phyloP scores from a whole-genome alignment of 345 rosid species.

The Kernera saxatilis region DNA sequence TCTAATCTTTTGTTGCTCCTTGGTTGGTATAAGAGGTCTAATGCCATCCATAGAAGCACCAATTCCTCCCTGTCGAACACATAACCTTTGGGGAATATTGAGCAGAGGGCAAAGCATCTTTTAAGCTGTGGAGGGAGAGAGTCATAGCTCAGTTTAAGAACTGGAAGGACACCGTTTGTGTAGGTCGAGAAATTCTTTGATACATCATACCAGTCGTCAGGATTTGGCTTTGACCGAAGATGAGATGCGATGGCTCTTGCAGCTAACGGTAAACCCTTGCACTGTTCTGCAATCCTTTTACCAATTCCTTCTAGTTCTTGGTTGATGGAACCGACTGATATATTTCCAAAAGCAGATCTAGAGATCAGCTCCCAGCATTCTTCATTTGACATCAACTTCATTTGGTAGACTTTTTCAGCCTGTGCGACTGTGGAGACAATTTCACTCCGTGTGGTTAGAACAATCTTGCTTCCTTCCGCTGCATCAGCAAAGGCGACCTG shows the following conservation, averaged over 20 bases:
- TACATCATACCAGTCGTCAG: conserved; percentile 19
- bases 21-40: conserved; percentile 34
- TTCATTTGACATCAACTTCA: conserved; percentile 27
- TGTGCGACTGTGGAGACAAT: conserved; percentile 25
- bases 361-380: conserved; percentile 37
- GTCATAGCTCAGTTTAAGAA: conserved; percentile 28
- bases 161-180: conserved; percentile 15
- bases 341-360: conserved; percentile 24
- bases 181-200: conserved; percentile 26
- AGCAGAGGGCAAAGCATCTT: conserved; percentile 36
- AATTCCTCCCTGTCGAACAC: conserved; percentile 26
- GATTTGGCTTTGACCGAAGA: conserved; percentile 19
- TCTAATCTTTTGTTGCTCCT: conserved; percentile 23
- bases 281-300: conserved; percentile 31
- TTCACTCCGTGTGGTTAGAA: conserved; percentile 40
- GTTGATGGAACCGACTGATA: conserved; percentile 6
- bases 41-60: conserved; percentile 37
- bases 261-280: conserved; percentile 40
- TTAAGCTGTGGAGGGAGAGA: conserved; percentile 33
- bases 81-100: conserved; percentile 34
- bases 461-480: conserved; percentile 36
- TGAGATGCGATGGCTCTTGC: conserved; percentile 33
- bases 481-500: conserved; percentile 25
- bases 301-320: conserved; percentile 33
- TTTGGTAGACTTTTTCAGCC: conserved; percentile 9